Percentiles rank a stretch among this genome's conserved stretches.
These are phyloP conservation scores for Tribonema minus DNA, from an alignment of 108 stramenopile genomes.

Conservation along the genomic window DNA sequence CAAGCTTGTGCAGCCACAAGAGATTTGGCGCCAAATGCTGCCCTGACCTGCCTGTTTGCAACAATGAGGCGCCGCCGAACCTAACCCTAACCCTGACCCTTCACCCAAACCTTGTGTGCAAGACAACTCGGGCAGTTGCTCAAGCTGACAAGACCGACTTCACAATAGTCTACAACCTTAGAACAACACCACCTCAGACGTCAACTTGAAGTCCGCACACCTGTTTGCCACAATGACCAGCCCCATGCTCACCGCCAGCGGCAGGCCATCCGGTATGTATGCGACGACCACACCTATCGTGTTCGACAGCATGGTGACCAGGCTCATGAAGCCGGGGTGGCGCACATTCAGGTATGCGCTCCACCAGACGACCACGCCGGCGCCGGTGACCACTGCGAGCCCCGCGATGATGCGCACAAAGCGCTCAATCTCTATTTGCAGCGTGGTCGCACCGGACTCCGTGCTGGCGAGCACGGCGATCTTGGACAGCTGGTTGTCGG, in stretches of 20 bases:
- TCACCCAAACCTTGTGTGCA: too few species aligned
- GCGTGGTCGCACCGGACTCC: not conserved
- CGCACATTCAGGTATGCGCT: not conserved
- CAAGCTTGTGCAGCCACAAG: too few species aligned
- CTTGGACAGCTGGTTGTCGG: not conserved
- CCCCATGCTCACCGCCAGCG: not conserved
- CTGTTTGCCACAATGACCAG: too few species aligned
- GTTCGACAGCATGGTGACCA: not conserved
- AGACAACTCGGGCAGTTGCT: too few species aligned
- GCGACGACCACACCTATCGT: constrained; percentile 19
- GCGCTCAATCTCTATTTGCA: not conserved
- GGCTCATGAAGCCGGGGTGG: constrained; percentile 10
- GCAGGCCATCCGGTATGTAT: constrained; percentile 21
- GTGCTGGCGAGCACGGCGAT: not conserved
- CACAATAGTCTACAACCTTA: too few species aligned
- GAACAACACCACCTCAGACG: too few species aligned
- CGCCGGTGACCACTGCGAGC: not conserved
- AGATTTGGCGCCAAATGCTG: too few species aligned
- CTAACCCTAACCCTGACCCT: too few species aligned
- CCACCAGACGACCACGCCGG: not conserved
- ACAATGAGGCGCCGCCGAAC: too few species aligned
- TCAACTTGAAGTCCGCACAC: too few species aligned
- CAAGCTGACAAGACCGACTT: too few species aligned
- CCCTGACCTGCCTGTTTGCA: too few species aligned
- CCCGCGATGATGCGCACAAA: not conserved